Evolutionary conservation across 768 basidiomycete species (phyloP).

Genomic region (Exsudoporus frostii): DNA sequence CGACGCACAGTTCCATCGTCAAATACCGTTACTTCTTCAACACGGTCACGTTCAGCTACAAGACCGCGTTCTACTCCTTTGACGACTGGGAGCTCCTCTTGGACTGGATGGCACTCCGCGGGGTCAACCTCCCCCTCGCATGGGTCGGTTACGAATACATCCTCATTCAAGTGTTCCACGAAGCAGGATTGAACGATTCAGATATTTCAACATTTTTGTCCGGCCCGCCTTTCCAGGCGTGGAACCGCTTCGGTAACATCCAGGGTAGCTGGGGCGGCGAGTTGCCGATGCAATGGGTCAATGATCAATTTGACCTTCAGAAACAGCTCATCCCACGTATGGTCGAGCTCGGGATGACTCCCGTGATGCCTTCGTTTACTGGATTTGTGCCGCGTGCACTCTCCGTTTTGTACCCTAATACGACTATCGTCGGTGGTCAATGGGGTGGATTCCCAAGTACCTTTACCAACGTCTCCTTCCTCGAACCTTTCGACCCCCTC

Average conservation of each 20-base stretch:
- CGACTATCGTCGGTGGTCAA: constrained; percentile 34
- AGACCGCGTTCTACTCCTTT: constrained; percentile 39
- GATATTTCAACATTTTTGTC: constrained; percentile 37
- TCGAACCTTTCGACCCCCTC: constrained; percentile 40
- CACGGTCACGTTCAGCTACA: constrained; percentile 42
- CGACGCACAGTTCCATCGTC: constrained; percentile 35
- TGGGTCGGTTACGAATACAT: constrained; percentile 41
- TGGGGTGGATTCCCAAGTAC: constrained; percentile 35
- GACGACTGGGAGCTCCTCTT: constrained; percentile 38
- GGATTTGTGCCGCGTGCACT: constrained; percentile 40
- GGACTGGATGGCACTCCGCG: constrained; percentile 41
- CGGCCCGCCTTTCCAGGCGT: constrained; percentile 39
- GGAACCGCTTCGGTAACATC: constrained; percentile 44
- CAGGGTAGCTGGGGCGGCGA: constrained; percentile 39
- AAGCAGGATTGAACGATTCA: constrained; percentile 34
- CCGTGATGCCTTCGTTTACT: constrained; percentile 40
- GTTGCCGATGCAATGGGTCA: constrained; percentile 37
- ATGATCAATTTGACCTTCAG: constrained; percentile 37
- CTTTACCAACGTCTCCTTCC: constrained; percentile 38
- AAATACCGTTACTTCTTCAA: constrained; percentile 42
- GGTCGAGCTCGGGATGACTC: constrained; percentile 42
- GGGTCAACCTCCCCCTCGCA: constrained; percentile 41
- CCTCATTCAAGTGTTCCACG: constrained; percentile 36
- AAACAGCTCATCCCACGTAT: constrained; percentile 37
- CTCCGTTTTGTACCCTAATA: constrained; percentile 30